phyloP scores from a whole-genome alignment of 192 early-diverging fungal genomes.

The Umbelopsis vinacea region DNA sequence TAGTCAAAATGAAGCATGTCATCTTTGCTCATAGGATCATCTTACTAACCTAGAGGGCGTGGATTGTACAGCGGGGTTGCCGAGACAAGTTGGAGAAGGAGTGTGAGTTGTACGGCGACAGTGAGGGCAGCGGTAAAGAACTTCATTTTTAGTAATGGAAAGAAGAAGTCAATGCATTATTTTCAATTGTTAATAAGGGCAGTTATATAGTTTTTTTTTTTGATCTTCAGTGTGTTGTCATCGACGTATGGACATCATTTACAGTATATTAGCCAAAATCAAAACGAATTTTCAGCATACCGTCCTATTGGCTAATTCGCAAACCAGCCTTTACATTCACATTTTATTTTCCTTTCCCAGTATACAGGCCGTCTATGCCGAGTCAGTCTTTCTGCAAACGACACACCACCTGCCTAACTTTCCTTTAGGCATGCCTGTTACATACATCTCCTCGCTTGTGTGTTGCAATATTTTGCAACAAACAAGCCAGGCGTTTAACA shows the following conservation, averaged over 20 bases:
- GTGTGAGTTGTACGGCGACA: neutral
- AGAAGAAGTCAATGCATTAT: neutral
- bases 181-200: neutral
- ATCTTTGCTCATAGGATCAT: neutral
- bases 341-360: neutral
- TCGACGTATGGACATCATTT: neutral
- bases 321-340: neutral
- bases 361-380: neutral
- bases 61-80: neutral
- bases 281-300: neutral
- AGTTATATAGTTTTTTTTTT: slow-evolving; percentile 1
- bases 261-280: slow-evolving; percentile 11
- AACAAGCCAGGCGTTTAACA: too few relatives aligned
- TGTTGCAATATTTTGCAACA: too few relatives aligned
- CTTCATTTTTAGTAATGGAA: neutral
- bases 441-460: too few relatives aligned
- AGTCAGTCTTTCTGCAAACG: neutral
- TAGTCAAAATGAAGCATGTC: neutral
- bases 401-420: neutral
- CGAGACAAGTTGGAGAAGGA: neutral
- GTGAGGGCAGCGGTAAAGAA: neutral
- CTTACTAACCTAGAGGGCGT: neutral
- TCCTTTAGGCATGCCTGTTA: too few relatives aligned
- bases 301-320: neutral
- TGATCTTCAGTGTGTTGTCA: neutral